Percentiles rank a stretch among this genome's conserved stretches.
Evolutionary conservation across 2,329 filamentous ascomycete genomes (phyloP).

Genomic region (Aspergillus melleus): DNA sequence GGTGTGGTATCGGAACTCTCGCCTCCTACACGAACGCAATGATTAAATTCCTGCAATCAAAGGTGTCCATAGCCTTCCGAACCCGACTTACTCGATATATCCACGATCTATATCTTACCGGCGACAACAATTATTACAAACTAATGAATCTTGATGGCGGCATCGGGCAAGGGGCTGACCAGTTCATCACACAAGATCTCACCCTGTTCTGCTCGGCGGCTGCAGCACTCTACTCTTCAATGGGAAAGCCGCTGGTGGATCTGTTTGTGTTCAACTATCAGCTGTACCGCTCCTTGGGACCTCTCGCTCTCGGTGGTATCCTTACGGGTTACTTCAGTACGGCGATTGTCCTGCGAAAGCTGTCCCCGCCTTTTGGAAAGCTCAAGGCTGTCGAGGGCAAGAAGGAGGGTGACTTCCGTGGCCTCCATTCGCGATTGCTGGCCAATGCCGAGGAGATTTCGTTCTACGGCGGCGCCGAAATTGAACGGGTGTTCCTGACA

Average conservation of each 20-base stretch:
- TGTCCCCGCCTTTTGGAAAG: slow-evolving; percentile 95
- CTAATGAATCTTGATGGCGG: slow-evolving; percentile 89
- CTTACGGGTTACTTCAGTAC: slow-evolving; percentile 93
- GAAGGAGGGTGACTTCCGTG: slow-evolving; percentile 92
- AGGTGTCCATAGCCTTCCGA: slow-evolving; percentile 96
- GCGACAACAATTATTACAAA: slow-evolving; percentile 95
- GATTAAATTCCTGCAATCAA: slow-evolving; percentile 98
- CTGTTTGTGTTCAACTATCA: slow-evolving; percentile 98
- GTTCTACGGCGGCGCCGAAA: slow-evolving; percentile 93
- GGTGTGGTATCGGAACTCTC: slow-evolving; percentile 89
- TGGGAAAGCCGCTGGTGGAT: slow-evolving; percentile 98
- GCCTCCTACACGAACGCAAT: slow-evolving; percentile 98
- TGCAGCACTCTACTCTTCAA: slow-evolving; percentile 87
- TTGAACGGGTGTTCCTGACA: slow-evolving; percentile 90
- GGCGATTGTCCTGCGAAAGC: slow-evolving; percentile 79
- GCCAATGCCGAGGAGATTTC: slow-evolving; percentile 97
- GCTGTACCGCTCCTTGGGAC: slow-evolving; percentile 85
- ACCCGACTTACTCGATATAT: slow-evolving; percentile 94
- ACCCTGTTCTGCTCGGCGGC: slow-evolving; percentile 93
- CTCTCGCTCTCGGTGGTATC: slow-evolving; percentile 80
- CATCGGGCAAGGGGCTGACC: slow-evolving; percentile 86
- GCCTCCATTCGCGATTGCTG: slow-evolving; percentile 85
- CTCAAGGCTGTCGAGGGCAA: slow-evolving; percentile 94
- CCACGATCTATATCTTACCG: slow-evolving; percentile 93
- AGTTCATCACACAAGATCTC: slow-evolving; percentile 96